A percentile compares a stretch with the other conserved stretches of the same genome.
Conservation (phyloP, 495 filamentous ascomycete species). For the Daldinia vernicosa region DNA sequence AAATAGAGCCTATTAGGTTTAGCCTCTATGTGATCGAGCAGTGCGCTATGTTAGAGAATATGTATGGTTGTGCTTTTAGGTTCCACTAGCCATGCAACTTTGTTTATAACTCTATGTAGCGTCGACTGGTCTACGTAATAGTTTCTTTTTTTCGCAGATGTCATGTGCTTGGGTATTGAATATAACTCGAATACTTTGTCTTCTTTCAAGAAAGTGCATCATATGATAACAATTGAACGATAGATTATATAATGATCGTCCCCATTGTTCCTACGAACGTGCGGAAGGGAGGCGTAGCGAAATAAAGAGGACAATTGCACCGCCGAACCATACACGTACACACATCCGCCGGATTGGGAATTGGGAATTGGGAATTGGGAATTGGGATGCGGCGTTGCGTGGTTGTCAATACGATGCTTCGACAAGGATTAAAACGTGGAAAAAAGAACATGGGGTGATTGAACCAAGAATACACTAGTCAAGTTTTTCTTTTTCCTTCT, state of each 20-base stretch:
- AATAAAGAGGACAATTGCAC: background rate
- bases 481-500: slow-evolving; percentile 10
- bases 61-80: slow-evolving; percentile 5
- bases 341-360: slow-evolving; percentile 10
- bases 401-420: slow-evolving; percentile 19
- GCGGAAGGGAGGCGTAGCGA: background rate
- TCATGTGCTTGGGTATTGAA: no score
- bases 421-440: slow-evolving; percentile 40
- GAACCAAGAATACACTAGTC: background rate
- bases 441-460: slow-evolving; percentile 9
- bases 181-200: no score
- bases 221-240: background rate
- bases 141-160: no score
- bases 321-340: slow-evolving; percentile 2
- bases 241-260: background rate
- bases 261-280: background rate
- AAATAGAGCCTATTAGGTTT: slow-evolving; percentile 8
- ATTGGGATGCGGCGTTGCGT: slow-evolving; percentile 12
- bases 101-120: background rate
- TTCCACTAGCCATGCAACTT: slow-evolving; percentile 20
- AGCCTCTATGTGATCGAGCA: background rate
- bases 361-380: no score
- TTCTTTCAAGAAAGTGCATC: background rate
- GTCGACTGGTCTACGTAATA: background rate
- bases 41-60: slow-evolving; percentile 37